Evolutionary conservation across 2,329 filamentous ascomycete species (phyloP).

Genomic region (Exophiala calicioides): DNA sequence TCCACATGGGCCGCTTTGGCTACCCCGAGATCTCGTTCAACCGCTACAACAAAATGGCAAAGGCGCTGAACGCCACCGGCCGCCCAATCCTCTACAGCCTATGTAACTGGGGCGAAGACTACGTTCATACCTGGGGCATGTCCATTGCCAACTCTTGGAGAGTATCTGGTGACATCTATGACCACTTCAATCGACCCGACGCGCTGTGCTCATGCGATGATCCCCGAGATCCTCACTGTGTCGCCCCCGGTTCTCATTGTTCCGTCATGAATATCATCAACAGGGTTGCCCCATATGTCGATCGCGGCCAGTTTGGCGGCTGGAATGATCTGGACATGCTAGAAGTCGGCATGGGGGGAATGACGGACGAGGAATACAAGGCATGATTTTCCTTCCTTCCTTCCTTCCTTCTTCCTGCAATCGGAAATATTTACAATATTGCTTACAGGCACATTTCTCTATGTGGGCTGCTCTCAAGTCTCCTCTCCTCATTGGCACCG

Average conservation of each 20-base stretch:
- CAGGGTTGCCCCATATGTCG: conserved; percentile 47
- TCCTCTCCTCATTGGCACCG: conserved; percentile 51
- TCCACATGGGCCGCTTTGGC: conserved; percentile 54
- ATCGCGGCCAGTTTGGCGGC: conserved; percentile 38
- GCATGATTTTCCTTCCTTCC: too few relatives aligned
- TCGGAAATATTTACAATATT: too few relatives aligned
- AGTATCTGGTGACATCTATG: conserved; percentile 51
- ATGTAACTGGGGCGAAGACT: conserved; percentile 56
- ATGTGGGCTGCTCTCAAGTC: conserved; percentile 54
- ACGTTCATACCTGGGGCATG: conserved; percentile 49
- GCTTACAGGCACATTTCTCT: conserved; percentile 50
- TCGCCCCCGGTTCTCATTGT: conserved; percentile 50
- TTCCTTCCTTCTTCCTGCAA: too few relatives aligned
- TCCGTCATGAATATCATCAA: conserved; percentile 53
- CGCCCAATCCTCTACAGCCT: conserved; percentile 49
- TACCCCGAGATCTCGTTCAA: conserved; percentile 48
- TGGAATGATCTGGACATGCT: conserved; percentile 46
- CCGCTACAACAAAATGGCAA: conserved; percentile 51
- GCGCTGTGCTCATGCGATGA: conserved; percentile 43
- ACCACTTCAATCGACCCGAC: conserved; percentile 48
- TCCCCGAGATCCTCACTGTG: conserved; percentile 44
- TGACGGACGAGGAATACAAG: conserved; percentile 41
- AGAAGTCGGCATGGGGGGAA: conserved; percentile 49
- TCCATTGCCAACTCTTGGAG: conserved; percentile 51
- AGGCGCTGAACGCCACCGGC: conserved; percentile 51